Conservation (phyloP, 2,329 filamentous ascomycete species). For the Fusarium albosuccineum region DNA sequence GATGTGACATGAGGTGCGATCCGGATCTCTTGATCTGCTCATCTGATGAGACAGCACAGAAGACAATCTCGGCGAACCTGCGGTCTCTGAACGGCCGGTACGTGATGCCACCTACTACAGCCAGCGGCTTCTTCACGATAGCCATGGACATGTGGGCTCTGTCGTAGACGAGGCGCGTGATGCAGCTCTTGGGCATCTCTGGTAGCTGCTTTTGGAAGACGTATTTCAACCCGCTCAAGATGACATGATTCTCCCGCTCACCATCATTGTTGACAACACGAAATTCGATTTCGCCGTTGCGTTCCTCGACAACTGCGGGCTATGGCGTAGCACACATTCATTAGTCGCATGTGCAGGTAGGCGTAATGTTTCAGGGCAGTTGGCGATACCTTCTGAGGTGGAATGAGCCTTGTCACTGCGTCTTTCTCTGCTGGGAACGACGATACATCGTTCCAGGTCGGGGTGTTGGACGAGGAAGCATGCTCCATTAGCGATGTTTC, state of each 20-base stretch:
- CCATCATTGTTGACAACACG: slow-evolving; percentile 98
- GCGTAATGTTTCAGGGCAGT: no score
- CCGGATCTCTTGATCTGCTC: slow-evolving; percentile 99
- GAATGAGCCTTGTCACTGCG: no score
- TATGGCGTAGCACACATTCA: no score
- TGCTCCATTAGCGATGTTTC: no score
- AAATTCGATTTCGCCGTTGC: slow-evolving; percentile 94
- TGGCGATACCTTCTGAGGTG: no score
- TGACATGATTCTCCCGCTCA: slow-evolving; percentile 87
- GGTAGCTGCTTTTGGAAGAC: slow-evolving; percentile 99
- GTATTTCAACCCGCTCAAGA: slow-evolving; percentile 94
- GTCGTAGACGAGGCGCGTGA: slow-evolving; percentile 96
- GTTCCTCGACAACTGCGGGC: slow-evolving; percentile 93
- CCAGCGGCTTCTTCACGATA: slow-evolving; percentile 95
- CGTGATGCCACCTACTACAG: slow-evolving; percentile 97
- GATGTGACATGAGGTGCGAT: slow-evolving; percentile 95
- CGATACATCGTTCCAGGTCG: no score
- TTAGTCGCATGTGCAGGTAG: no score
- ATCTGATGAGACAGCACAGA: slow-evolving; percentile 96
- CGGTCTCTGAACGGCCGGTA: slow-evolving; percentile 94
- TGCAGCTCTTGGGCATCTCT: slow-evolving; percentile 99
- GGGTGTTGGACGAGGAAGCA: no score
- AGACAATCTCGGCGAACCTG: slow-evolving; percentile 97
- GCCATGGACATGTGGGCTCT: slow-evolving; percentile 96
- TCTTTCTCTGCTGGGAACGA: no score